A percentile compares a stretch with the other conserved stretches of the same genome.
Evolutionary conservation across 2,329 filamentous ascomycete species (phyloP).

Genomic region (Pseudogymnoascus sp.): DNA sequence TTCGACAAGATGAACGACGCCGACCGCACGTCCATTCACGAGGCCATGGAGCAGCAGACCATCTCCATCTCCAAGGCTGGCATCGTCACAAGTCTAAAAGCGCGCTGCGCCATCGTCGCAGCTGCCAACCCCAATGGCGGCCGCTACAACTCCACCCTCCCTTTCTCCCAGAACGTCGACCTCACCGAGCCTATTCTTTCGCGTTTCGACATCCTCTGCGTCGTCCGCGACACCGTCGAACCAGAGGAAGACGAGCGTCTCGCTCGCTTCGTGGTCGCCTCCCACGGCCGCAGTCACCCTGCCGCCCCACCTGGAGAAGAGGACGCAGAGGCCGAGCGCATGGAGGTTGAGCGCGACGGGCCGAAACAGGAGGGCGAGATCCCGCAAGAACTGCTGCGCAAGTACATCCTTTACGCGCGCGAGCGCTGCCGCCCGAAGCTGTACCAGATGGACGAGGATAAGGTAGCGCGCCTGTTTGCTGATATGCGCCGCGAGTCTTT

Average conservation of each 20-base stretch:
- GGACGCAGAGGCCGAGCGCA: slow-evolving; percentile 38
- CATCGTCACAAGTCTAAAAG: slow-evolving; percentile 94
- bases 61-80: slow-evolving; percentile 98
- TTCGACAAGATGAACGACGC: slow-evolving; percentile 99
- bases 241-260: slow-evolving; percentile 86
- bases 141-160: slow-evolving; percentile 91
- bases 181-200: slow-evolving; percentile 95
- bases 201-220: slow-evolving; percentile 94
- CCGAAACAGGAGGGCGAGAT: slow-evolving; percentile 62
- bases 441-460: slow-evolving; percentile 97
- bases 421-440: slow-evolving; percentile 86
- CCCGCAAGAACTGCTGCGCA: slow-evolving; percentile 80
- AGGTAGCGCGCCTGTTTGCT: slow-evolving; percentile 85
- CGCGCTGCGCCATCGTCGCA: slow-evolving; percentile 90
- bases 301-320: slow-evolving; percentile 40
- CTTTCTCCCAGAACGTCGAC: slow-evolving; percentile 93
- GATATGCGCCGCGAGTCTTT: slow-evolving; percentile 92
- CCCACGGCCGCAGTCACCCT: slow-evolving; percentile 84
- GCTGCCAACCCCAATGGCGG: slow-evolving; percentile 95
- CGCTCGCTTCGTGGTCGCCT: slow-evolving; percentile 89
- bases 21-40: slow-evolving; percentile 95
- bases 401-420: slow-evolving; percentile 93
- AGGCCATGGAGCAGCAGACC: slow-evolving; percentile 99
- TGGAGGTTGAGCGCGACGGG: slow-evolving; percentile 54
- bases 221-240: slow-evolving; percentile 92